Base-by-base conservation (phyloP, 1,284 basidiomycete species). In the Erythrobasidium hasegawianum region DNA sequence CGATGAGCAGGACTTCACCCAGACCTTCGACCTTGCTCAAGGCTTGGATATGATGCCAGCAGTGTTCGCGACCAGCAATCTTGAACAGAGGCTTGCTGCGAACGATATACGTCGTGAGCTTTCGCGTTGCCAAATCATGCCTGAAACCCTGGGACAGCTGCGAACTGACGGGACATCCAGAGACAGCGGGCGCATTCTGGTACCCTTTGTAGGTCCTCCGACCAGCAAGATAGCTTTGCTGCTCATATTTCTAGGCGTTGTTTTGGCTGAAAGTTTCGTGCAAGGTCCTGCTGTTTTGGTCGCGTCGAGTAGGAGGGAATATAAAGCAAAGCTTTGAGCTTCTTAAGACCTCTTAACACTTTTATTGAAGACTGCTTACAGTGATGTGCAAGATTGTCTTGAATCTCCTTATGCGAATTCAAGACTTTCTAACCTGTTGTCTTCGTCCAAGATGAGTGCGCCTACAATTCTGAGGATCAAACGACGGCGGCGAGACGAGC, bases 1-100 rank as follows among this genome's bases (percentile, higher is more conserved):
- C 81, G 66, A 81, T 79, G 64, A 82, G 77, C 72, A 81, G 72
- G 39, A 81, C 75, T 59, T 82, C 81, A 29, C 75, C 77, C 20
- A 81, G 74, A 2, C 78, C 79, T 7, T 77, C 75, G 11, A 81
- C 77, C 60, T 78, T 76, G 20, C 79, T 78, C 29, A 81, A 77
- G 10, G 80, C 80, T 24, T 78, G 75, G 40, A 81, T 76, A 14
- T 79, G 79, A 73, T 82, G 81, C 80, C 80, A 82, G 69, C 81
- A 78, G 77, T 81, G 80, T 10, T 80, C 76, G 72, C 80, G 65
- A 56, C 81, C 81, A 39, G 79, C 79, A 59, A 80, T 76, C 27
- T 78, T 79, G 52, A 81, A 76, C 45, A 81, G 74, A 4, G 79
- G 79, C 70, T 80, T 80, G 43, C 62, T 65, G 62, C 13, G 16